Evolutionary conservation across 2,329 filamentous ascomycete species (phyloP), one percentile per base, ranked within the genome.

Genomic region (Seiridium cupressi): DNA sequence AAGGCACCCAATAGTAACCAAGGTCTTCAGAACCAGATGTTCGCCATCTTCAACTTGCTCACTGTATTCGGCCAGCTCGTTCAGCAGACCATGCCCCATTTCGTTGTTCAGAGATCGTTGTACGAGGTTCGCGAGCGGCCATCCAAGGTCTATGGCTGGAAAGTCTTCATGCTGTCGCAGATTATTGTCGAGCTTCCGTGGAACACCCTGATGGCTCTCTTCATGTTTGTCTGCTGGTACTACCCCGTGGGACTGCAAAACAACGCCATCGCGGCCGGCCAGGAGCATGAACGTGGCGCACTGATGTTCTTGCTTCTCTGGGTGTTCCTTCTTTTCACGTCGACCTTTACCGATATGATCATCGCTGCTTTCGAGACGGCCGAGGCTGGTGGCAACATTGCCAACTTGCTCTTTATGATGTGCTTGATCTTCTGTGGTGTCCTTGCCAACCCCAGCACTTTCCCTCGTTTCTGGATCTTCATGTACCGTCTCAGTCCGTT

Each of bases 61-160:
- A 93, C 88, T 51, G 86, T 95, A 71, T 95, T 95, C 70, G 89
- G 89, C 63, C 87, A 90, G 66, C 79, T 92, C 32, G 84, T 88
- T 2, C 88, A 92, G 70, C 89, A 91, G 68, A 88, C 89, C 42
- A 92, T 94, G 88, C 91, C 91, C 1, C 88, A 91, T 64, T 93
- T 96, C 64, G 87, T 93, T 64, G 87, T 88, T 34, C 90, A 93
- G 68, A 88, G 91, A 51, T 84, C 86, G 4, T 78, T 95, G 0
- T 95, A 94, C 73, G 91, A 95, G 75, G 89, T 89, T 34, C 90
- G 91, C 42, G 92, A 95, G 75, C 85, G 90, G 2, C 90, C 89
- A 0, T 90, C 88, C 55, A 92, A 92, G 76, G 85, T 90, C 0
- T 96, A 96, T 74, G 86, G 85, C 47, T 96, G 92, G 92, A 85